phyloP scores from a whole-genome alignment of 306 rosid genomes.

The Lablab purpureus region DNA sequence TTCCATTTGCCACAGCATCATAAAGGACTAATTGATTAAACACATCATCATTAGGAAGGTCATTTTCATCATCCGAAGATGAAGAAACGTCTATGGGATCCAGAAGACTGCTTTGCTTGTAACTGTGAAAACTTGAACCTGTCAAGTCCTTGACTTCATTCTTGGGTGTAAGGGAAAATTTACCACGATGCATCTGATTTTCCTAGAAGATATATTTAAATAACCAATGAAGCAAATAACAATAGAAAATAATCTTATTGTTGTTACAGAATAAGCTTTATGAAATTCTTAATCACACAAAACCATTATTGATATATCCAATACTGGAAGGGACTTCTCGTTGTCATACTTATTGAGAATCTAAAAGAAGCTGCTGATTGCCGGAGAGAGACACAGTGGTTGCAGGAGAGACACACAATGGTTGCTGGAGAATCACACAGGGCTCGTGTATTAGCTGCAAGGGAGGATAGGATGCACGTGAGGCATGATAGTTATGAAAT shows the following conservation, averaged over 20 bases:
- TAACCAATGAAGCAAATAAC: background rate
- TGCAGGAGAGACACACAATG: background rate
- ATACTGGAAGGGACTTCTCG: conserved; percentile 11
- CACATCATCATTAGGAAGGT: conserved; percentile 48
- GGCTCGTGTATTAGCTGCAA: background rate
- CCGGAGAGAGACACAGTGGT: background rate
- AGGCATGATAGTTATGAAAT: background rate
- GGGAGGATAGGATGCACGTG: background rate
- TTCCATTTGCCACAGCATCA: conserved; percentile 56
- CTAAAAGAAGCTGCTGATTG: too few species aligned
- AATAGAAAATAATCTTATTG: background rate
- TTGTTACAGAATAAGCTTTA: conserved; percentile 11
- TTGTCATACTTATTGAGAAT: conserved; percentile 41
- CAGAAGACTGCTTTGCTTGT: conserved; percentile 34
- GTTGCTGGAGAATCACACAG: background rate
- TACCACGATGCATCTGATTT: conserved; percentile 53
- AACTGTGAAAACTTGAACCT: conserved; percentile 44
- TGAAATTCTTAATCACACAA: conserved; percentile 13
- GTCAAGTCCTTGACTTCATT: conserved; percentile 45
- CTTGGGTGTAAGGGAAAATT: conserved; percentile 51
- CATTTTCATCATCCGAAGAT: conserved; percentile 66
- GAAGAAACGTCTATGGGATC: conserved; percentile 51
- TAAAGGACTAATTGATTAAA: conserved; percentile 81
- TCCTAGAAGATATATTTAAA: conserved; percentile 42
- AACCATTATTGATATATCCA: conserved; percentile 31